A percentile compares a stretch with the other conserved stretches of the same genome.
phyloP scores from a whole-genome alignment of 768 basidiomycete genomes.

The Russula ochroleuca region DNA sequence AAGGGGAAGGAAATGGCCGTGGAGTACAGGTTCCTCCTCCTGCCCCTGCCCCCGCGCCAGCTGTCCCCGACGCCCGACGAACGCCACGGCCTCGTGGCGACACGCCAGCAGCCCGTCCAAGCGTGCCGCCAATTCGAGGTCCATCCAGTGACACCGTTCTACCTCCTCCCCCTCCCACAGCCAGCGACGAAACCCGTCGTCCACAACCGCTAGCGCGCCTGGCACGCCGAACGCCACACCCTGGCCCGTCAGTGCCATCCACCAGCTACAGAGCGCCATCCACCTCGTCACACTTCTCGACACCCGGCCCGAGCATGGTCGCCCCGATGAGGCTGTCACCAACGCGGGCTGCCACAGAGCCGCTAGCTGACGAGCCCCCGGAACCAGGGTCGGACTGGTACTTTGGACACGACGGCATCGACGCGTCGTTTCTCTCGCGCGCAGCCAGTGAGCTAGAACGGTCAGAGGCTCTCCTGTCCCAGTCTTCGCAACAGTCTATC shows the following conservation, averaged over 20 bases:
- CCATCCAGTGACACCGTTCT: not conserved
- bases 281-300: constrained; percentile 13
- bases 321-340: constrained; percentile 14
- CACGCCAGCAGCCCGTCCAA: not conserved
- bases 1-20: not conserved
- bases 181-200: not conserved
- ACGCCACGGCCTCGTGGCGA: not conserved
- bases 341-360: constrained; percentile 17
- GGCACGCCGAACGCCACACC: not conserved
- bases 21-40: constrained; percentile 3
- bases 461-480: constrained; percentile 27
- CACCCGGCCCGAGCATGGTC: not conserved
- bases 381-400: constrained; percentile 32
- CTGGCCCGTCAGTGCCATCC: not conserved
- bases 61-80: not conserved
- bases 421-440: constrained; percentile 41
- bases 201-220: not conserved
- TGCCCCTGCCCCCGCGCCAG: constrained; percentile 3
- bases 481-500: constrained; percentile 16
- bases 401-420: constrained; percentile 37
- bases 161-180: not conserved
- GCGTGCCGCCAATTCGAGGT: not conserved
- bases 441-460: constrained; percentile 35
- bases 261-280: not conserved
- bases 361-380: constrained; percentile 16